Base-by-base conservation (phyloP, 1,284 basidiomycete genomes). In the Ustilago trichophora region DNA sequence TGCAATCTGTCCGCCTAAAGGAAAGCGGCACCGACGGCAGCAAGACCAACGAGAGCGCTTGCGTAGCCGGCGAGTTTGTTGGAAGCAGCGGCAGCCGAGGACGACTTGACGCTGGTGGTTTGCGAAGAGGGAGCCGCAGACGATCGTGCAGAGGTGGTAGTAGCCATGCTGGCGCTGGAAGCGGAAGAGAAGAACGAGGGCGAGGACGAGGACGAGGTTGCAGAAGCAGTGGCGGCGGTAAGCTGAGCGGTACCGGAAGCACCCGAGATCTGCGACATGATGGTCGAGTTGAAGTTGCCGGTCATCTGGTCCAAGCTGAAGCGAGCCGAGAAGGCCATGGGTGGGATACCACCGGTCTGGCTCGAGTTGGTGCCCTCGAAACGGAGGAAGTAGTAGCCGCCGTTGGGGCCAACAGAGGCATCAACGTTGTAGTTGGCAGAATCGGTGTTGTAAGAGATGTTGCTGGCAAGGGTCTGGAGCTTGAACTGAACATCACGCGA, bases 91-190 rank as follows among this genome's bases (percentile, higher is more conserved):
- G n/a, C 60, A 12, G 36, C 43, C 29, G 59, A 63, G 34, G 35
- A 40, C n/a, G 54, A 58, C 54, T 52, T 52, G 48, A 51, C 49
- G 33, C 46, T 58, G 13, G 53, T 50, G 22, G 53, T 37, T 25
- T 35, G 25, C 21, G 56, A 37, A 77, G 89, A 89, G 82, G 91
- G 87, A 82, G 91, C 85, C 19, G n/a, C n/a, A n/a, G n/a, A n/a
- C n/a, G n/a, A n/a, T n/a, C n/a, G n/a, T n/a, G n/a, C n/a, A n/a
- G 88, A 88, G 44, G 88, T 87, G 18, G 52, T 13, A 57, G 88
- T 87, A 34, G 58, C 24, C 55, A 37, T 64, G 45, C 26, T 53
- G 38, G 35, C 48, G 41, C 49, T 27, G 3, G 48, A 36, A 24
- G 42, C 49, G 60, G 36, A 43, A 3, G 33, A 37, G 51, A 33